Base-by-base conservation (phyloP, 1,139 yeast genomes). In the Kodamaea suecica region DNA sequence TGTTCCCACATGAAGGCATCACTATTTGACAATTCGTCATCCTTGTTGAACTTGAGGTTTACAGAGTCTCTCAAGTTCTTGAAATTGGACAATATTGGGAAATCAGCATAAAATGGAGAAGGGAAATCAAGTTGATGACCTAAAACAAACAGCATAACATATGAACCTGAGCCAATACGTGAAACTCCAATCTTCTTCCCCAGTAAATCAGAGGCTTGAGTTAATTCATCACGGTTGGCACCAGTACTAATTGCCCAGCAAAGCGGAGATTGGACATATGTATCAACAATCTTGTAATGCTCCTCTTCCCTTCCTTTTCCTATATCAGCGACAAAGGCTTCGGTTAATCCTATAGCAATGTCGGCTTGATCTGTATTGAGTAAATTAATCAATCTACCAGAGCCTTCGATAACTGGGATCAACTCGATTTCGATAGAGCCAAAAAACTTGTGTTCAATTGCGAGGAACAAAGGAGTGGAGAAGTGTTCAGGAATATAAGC, bases 1-100 rank as follows among this genome's bases (percentile, higher is more conserved):
- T 84, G 76, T 52, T 88, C 97, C 97, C 97, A 88, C 95, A 88
- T 84, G 59, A 88, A 88, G 1, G 94, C 95, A 55, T 88, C 97
- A 31, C 84, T 70, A 15, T 68, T 58, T 23, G 61, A 57, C 30
- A 63, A 62, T 19, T 38, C 37, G 16, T 38, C 36, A 14, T 15
- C 34, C n/a, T 57, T 66, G 8, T 37, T 46, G 8, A 62, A 70
- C 40, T 62, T 63, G 44, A 63, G 62, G 58, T 86, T 86, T 27
- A 87, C 97, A 2, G 90, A 80, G 40, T 78, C 86, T 43, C 97
- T 71, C 49, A 88, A 70, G 52, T 82, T 84, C 53, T 76, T 73
- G 59, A 88, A 88, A 43, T 76, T 84, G 48, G 81, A 70, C 44
- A 81, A 69, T 14, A 82, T 66, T 17, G 78, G 78, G 55, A 77